These are phyloP conservation scores for Gamarada debralockiae DNA, from an alignment of 495 filamentous ascomycete species.

Conservation along the genomic window DNA sequence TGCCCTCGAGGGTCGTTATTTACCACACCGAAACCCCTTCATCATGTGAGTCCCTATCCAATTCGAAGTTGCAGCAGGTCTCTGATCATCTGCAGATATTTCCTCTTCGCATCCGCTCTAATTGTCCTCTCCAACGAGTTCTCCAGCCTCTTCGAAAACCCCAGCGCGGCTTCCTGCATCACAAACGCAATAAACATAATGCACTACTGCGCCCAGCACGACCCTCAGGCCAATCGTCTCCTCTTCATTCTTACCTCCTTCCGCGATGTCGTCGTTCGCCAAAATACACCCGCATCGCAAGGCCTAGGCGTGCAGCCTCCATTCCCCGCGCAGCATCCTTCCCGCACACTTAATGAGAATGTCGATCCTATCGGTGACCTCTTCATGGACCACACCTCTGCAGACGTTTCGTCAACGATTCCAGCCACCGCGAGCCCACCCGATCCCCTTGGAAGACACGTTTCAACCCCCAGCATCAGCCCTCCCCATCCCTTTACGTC, in stretches of 20 bases:
- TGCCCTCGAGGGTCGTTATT: constrained; percentile 52
- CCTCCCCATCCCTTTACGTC: constrained; percentile 28
- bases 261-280: constrained; percentile 41
- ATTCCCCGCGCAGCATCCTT: neutral
- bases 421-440: neutral
- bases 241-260: constrained; percentile 63
- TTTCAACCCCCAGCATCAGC: neutral
- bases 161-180: constrained; percentile 51
- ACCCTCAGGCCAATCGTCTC: constrained; percentile 62
- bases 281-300: constrained; percentile 13
- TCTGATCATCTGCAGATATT: constrained; percentile 42
- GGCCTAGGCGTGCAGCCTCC: neutral
- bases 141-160: constrained; percentile 55
- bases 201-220: constrained; percentile 54
- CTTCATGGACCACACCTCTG: neutral
- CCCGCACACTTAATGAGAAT: neutral
- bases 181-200: constrained; percentile 58
- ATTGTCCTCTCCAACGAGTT: constrained; percentile 69
- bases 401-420: neutral
- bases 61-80: neutral
- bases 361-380: neutral
- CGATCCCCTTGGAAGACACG: neutral
- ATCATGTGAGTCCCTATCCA: constrained; percentile 45
- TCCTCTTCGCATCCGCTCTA: constrained; percentile 67
- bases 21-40: constrained; percentile 66